phyloP scores from a whole-genome alignment of 2,329 filamentous ascomycete species.

The Cytospora schulzeri region DNA sequence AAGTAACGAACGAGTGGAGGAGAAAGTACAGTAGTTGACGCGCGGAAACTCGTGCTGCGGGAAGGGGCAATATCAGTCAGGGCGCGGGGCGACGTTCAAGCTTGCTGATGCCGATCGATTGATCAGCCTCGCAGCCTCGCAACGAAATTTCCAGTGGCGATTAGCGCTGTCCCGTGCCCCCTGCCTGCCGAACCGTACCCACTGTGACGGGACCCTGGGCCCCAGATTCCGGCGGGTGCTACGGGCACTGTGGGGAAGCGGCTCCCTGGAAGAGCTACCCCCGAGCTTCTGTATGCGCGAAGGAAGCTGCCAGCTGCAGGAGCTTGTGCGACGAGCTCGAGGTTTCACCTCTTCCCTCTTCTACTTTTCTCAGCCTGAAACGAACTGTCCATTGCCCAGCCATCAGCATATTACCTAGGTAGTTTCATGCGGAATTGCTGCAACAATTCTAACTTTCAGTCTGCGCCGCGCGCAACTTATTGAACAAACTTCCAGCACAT shows the following conservation, averaged over 20 bases:
- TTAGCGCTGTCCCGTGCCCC: conserved; percentile 11
- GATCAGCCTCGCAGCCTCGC: conserved; percentile 24
- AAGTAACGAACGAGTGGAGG: background rate
- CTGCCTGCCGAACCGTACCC: conserved; percentile 14
- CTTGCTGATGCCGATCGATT: background rate
- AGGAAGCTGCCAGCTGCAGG: background rate
- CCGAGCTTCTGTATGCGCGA: background rate
- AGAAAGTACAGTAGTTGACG: background rate
- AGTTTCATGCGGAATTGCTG: background rate
- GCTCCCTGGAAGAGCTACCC: background rate
- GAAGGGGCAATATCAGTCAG: background rate
- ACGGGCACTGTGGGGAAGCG: background rate
- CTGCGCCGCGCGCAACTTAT: background rate
- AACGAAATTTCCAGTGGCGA: conserved; percentile 18
- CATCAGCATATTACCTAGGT: background rate
- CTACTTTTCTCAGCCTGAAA: background rate
- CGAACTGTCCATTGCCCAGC: background rate
- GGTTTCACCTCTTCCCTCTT: background rate
- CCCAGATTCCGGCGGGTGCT: background rate
- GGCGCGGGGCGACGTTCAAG: background rate
- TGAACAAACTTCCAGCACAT: background rate
- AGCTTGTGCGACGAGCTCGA: background rate
- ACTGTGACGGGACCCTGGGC: background rate
- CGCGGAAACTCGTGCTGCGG: background rate
- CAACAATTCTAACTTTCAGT: background rate